These are phyloP conservation scores for Vicia villosa DNA, from an alignment of 306 rosid genomes.

Conservation along the genomic window DNA sequence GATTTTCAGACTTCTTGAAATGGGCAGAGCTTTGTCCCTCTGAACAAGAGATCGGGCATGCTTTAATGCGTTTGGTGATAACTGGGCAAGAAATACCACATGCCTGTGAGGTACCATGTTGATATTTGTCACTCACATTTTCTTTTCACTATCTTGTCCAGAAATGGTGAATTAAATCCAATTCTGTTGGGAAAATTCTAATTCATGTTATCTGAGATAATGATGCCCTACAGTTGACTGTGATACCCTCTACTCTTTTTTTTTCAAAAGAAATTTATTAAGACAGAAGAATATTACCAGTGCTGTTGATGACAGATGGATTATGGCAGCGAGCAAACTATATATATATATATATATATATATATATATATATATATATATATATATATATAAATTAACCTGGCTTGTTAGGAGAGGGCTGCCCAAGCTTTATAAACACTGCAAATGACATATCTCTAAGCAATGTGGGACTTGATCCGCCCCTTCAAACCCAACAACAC, in stretches of 20 bases:
- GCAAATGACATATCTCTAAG: no score
- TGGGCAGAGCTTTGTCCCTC: slow-evolving; percentile 98
- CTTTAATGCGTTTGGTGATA: slow-evolving; percentile 98
- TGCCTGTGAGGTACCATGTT: slow-evolving; percentile 85
- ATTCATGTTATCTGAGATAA: neutral
- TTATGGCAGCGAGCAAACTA: neutral
- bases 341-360: neutral
- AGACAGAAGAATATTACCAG: slow-evolving; percentile 3
- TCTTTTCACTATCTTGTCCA: slow-evolving; percentile 16
- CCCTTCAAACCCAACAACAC: no score
- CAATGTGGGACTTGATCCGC: no score
- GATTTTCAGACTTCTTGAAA: slow-evolving; percentile 95
- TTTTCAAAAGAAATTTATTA: neutral
- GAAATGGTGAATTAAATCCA: slow-evolving; percentile 19
- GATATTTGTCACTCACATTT: slow-evolving; percentile 15
- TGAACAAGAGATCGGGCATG: slow-evolving; percentile 94
- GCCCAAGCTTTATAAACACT: no score
- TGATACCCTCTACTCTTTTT: neutral
- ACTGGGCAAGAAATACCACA: slow-evolving; percentile 99
- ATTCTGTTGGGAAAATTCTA: slow-evolving; percentile 4
- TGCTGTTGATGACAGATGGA: neutral
- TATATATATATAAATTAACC: no score
- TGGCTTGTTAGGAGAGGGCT: no score
- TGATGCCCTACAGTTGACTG: slow-evolving; percentile 7
- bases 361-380: no score